phyloP scores from a whole-genome alignment of 2,329 filamentous ascomycete genomes.

The Pestalotiopsis fici region DNA sequence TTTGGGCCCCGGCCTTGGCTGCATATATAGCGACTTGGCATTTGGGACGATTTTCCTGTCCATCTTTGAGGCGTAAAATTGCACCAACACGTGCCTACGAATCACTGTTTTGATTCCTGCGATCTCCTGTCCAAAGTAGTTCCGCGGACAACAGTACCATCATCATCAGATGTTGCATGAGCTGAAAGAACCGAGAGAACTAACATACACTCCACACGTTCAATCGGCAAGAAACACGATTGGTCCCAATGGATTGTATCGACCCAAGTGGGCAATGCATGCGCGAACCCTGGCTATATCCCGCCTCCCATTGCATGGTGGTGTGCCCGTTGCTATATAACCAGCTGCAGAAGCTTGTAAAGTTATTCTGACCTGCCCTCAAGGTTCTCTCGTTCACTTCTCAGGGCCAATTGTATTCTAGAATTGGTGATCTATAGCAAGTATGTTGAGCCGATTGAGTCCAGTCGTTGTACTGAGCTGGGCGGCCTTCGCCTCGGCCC shows the following conservation, averaged over 20 bases:
- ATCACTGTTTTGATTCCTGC: conserved; percentile 1
- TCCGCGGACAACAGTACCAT: background rate
- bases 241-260: background rate
- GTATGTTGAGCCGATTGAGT: conserved; percentile 39
- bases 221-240: background rate
- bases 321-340: conserved; percentile 1
- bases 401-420: background rate
- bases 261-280: background rate
- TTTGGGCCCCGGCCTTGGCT: background rate
- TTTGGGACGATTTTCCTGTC: background rate
- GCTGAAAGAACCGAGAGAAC: background rate
- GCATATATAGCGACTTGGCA: conserved; percentile 3
- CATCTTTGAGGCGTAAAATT: background rate
- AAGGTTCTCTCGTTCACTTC: background rate
- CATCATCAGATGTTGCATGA: background rate
- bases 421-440: conserved; percentile 7
- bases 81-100: conserved; percentile 5
- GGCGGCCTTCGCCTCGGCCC: conserved; percentile 46
- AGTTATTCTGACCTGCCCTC: background rate
- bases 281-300: background rate
- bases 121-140: background rate
- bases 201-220: background rate
- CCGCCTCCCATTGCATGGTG: background rate
- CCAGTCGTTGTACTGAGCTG: conserved; percentile 30
- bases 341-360: background rate